A percentile compares a stretch with the other conserved stretches of the same genome.
Evolutionary conservation across 176 grass and related monocot genomes (phyloP).

Genomic region (Triticum timopheevii): DNA sequence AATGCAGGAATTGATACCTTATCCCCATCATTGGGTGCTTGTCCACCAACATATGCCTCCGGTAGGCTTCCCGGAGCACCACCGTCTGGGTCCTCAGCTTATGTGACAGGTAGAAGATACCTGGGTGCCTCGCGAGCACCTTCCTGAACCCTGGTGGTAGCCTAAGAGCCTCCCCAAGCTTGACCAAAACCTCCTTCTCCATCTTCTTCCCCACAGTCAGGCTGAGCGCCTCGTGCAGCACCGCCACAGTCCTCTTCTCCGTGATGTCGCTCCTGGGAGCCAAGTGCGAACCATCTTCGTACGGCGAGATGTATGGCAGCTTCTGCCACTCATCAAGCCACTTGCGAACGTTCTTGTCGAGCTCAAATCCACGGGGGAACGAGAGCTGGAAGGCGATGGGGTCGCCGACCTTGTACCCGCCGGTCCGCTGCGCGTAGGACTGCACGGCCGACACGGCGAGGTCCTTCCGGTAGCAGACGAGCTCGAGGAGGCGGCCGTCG

Average conservation of each 20-base stretch:
- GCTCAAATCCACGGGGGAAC: constrained; percentile 64
- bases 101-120: constrained; percentile 90
- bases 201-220: constrained; percentile 80
- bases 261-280: constrained; percentile 65
- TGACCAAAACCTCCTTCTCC: constrained; percentile 73
- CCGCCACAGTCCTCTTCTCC: constrained; percentile 76
- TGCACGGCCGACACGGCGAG: constrained; percentile 73
- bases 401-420: constrained; percentile 72
- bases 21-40: constrained; percentile 89
- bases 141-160: constrained; percentile 72
- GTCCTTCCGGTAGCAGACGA: constrained; percentile 83
- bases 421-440: constrained; percentile 65
- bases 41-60: constrained; percentile 69
- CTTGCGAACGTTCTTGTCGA: constrained; percentile 80
- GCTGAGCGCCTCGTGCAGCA: constrained; percentile 77
- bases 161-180: constrained; percentile 64
- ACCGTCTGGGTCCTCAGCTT: constrained; percentile 84
- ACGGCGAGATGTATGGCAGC: constrained; percentile 81
- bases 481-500: constrained; percentile 63
- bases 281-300: constrained; percentile 68
- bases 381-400: constrained; percentile 66
- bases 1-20: constrained; percentile 79
- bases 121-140: constrained; percentile 68
- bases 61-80: constrained; percentile 77
- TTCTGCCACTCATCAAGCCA: constrained; percentile 91